Evolutionary conservation across 441 rosid species (phyloP), one percentile per base, ranked within the genome.

Genomic region (Pelargonium myrrhifolium): DNA sequence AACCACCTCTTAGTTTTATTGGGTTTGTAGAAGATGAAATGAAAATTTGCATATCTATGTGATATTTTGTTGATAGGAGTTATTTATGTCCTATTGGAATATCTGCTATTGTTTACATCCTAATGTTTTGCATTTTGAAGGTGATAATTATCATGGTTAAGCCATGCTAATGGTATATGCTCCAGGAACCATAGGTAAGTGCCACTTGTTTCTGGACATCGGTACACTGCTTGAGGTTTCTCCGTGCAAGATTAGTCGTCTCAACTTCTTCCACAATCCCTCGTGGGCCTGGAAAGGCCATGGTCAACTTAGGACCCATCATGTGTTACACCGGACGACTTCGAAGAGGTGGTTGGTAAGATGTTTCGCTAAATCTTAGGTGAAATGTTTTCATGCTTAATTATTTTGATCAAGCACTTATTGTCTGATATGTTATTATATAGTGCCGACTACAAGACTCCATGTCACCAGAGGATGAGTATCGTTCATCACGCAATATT

Each of bases 401-500:
- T n/a, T n/a, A n/a, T 47, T 2, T 47, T 47, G 55, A 47, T 47
- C 55, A 47, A 24, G 18, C 55, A 47, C n/a, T 6, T 47, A 15
- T 2, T 47, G 42, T 47, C 0, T 12, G 14, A 0, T 47, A 47
- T 14, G 55, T 69, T 73, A 22, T 69, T 90, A 70, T 73, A 22
- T 69, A 92, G 98, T 84, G 90, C 56, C 79, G 77, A 31, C 83
- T 88, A 21, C 79, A 76, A 51, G 85, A 79, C 79, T 74, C 86
- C 17, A 66, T 65, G 67, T 83, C 89, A 4, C 65, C 82, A 2
- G 92, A 90, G 74, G 88, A 92, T 67, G 96, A 92, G 81, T 92
- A 88, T 63, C 93, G 88, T 69, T 92, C 98, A 2, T 89, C 93
- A 9, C 81, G 90, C 53, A 90, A 90, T 76, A 92, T 90, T 78